Evolutionary conservation across 2,329 filamentous ascomycete genomes (phyloP).

Genomic region (Mariannaea elegans): DNA sequence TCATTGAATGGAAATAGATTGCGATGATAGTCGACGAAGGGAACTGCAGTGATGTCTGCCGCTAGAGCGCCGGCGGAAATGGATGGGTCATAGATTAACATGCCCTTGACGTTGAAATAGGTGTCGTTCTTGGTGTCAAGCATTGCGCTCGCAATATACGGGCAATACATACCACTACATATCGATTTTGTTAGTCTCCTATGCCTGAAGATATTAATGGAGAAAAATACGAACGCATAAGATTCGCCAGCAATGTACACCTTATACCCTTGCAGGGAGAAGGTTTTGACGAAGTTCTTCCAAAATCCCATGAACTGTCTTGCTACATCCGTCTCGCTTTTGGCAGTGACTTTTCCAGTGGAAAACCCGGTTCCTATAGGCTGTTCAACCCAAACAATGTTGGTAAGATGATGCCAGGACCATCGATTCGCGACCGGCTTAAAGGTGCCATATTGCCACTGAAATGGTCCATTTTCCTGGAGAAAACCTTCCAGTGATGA

Average conservation of each 20-base stretch:
- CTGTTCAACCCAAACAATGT: constrained; percentile 68
- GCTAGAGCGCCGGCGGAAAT: constrained; percentile 59
- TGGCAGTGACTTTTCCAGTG: constrained; percentile 68
- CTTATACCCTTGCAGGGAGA: constrained; percentile 69
- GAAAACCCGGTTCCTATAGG: constrained; percentile 73
- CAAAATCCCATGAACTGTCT: constrained; percentile 77
- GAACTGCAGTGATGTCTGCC: constrained; percentile 20
- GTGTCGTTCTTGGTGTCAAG: constrained; percentile 68
- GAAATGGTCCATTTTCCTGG: constrained; percentile 77
- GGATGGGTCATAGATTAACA: constrained; percentile 76
- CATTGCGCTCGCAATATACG: constrained; percentile 76
- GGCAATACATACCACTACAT: constrained; percentile 71
- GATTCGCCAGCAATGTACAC: constrained; percentile 66
- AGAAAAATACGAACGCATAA: too few species aligned
- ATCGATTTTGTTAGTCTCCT: too few species aligned
- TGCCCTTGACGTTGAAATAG: constrained; percentile 72
- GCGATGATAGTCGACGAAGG: constrained; percentile 22
- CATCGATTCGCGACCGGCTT: constrained; percentile 71
- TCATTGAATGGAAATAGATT: constrained; percentile 20
- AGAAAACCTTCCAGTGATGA: constrained; percentile 53
- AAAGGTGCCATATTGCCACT: constrained; percentile 74
- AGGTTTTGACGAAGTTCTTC: constrained; percentile 76
- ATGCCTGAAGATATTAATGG: too few species aligned
- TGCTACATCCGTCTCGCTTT: constrained; percentile 70
- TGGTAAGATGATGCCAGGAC: constrained; percentile 64